Evolutionary conservation across 305 asterid genomes (phyloP), one percentile per base, ranked within the genome.

Genomic region (Fraxinus nigra): DNA sequence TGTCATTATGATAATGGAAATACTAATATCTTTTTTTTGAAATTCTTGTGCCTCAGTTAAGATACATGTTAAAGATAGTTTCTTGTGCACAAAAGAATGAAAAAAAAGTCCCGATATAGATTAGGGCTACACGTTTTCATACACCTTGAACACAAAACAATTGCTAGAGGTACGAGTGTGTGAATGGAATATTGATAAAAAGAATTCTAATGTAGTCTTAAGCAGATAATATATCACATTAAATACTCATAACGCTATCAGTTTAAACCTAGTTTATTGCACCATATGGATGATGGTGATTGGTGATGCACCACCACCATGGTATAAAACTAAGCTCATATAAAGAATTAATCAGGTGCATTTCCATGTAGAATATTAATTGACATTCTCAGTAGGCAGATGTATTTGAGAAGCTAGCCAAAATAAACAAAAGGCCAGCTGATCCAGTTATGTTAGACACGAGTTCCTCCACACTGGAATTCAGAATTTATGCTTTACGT

Each of bases 231-330:
- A 26, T 10, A 26, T 24, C 4, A 67, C 35, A 67, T 67, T 10
- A 65, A 24, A 24, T 65, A 26, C n/a, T 24, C 34, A 65, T 65
- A 9, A 65, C 3, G 2, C 72, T 65, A 65, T 3, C 35, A 24
- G 72, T 65, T 65, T 65, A 65, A 24, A 65, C 72, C 72, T 65
- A 65, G 72, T 65, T 65, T 65, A 65, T 65, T 1, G n/a, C 72
- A 65, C 72, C 72, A 65, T 8, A 24, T 24, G 34, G n/a, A 22
- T 0, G 3, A 65, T 65, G 7, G 34, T 22, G 33, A 0, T 20
- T 61, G 72, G 32, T 61, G 34, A 65, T 9, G 72, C 72, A 24
- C 72, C 35, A 63, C 34, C 72, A 24, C 72, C 0, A 7, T 24
- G 72, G 72, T 24, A 65, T 24, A 65, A 9, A 3, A 11, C 5